Percentiles rank a stretch among this genome's conserved stretches.
Conservation (phyloP, 257 asterid species). For the Mitragyna speciosa region DNA sequence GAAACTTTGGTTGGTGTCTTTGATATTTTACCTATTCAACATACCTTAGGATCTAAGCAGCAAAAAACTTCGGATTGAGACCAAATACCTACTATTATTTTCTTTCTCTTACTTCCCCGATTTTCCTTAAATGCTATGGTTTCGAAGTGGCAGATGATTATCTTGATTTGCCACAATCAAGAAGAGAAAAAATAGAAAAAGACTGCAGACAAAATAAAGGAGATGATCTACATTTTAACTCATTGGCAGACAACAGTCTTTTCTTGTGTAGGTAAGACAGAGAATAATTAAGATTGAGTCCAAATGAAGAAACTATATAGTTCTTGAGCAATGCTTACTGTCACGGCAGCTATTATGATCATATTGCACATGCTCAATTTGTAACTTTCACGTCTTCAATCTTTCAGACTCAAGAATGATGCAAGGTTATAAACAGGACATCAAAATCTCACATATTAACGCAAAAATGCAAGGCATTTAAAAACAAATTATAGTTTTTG, state of each 20-base stretch:
- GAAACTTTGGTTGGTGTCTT: slow-evolving; percentile 11
- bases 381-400: background rate
- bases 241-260: background rate
- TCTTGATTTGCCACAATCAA: background rate
- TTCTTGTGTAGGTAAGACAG: background rate
- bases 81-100: background rate
- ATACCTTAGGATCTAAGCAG: background rate
- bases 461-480: background rate
- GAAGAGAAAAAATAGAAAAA: background rate
- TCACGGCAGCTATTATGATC: background rate
- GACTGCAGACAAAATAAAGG: background rate
- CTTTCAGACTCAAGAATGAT: background rate
- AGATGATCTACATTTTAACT: background rate
- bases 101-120: background rate
- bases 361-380: background rate
- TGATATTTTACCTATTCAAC: slow-evolving; percentile 17
- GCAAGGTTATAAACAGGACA: background rate
- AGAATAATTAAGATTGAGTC: background rate
- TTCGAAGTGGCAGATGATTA: no score
- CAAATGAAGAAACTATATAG: background rate
- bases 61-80: background rate
- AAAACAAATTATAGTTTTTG: no score
- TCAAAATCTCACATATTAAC: no score
- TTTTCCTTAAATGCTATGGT: background rate
- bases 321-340: background rate